A percentile compares a stretch with the other conserved stretches of the same genome.
Evolutionary conservation across 805 yeast genomes (phyloP).

Genomic region (Kuraishia cidri): DNA sequence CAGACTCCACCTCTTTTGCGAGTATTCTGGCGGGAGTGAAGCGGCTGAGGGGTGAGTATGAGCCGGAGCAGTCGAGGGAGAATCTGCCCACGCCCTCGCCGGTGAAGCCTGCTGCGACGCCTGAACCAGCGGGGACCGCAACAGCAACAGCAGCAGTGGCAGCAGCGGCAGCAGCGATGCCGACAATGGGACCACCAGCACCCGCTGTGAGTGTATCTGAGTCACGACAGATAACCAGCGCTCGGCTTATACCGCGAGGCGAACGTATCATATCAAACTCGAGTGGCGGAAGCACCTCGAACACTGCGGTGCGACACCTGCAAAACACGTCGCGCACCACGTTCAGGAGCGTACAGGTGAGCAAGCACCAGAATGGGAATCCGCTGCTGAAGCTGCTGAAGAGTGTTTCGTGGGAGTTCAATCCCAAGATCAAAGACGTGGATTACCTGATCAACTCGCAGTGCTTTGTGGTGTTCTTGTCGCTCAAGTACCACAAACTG

Average conservation of each 20-base stretch:
- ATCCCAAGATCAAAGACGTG: slow-evolving; percentile 34
- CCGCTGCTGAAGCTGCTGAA: slow-evolving; percentile 53
- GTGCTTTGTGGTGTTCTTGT: slow-evolving; percentile 50
- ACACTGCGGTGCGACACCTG: too few species aligned
- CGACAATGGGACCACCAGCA: slow-evolving; percentile 2
- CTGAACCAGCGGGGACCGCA: neutral
- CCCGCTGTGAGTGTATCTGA: too few species aligned
- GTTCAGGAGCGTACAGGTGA: slow-evolving; percentile 38
- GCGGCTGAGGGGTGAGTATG: slow-evolving; percentile 39
- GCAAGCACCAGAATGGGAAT: slow-evolving; percentile 63
- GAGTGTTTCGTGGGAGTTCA: slow-evolving; percentile 45
- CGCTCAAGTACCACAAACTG: slow-evolving; percentile 65
- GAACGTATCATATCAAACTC: too few species aligned
- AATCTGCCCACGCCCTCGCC: neutral
- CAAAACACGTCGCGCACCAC: neutral
- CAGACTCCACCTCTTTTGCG: slow-evolving; percentile 56
- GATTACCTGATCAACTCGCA: slow-evolving; percentile 59
- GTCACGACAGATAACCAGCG: too few species aligned
- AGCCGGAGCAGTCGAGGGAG: slow-evolving; percentile 2
- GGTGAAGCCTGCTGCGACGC: neutral
- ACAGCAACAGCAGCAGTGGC: neutral
- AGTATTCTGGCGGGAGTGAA: slow-evolving; percentile 66
- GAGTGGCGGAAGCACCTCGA: too few species aligned
- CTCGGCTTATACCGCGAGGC: too few species aligned
- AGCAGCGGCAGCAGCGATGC: neutral